phyloP scores from a whole-genome alignment of 805 yeast genomes.

The Candida palmyrensis region DNA sequence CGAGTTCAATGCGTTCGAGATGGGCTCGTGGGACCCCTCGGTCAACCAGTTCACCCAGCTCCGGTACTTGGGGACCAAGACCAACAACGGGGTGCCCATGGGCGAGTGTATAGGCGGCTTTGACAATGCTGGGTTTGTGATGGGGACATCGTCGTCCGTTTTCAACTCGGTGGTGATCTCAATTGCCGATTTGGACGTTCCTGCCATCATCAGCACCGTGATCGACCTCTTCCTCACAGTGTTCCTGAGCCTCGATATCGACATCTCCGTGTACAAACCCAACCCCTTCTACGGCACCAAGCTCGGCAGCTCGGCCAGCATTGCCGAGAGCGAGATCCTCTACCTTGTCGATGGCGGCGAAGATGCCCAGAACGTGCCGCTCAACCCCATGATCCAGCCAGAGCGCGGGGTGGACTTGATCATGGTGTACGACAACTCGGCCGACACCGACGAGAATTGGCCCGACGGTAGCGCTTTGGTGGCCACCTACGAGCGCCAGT shows the following conservation, averaged over 20 bases:
- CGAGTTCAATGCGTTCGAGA: constrained; percentile 34
- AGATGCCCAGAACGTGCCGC: constrained; percentile 38
- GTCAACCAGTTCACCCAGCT: constrained; percentile 24
- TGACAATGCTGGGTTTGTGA: constrained; percentile 35
- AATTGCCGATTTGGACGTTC: constrained; percentile 16
- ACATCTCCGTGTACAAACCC: constrained; percentile 35
- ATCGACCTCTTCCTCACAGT: constrained; percentile 18
- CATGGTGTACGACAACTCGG: constrained; percentile 39
- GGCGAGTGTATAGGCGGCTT: constrained; percentile 22
- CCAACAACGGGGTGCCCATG: constrained; percentile 16
- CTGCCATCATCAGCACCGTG: constrained; percentile 18
- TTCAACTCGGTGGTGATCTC: constrained; percentile 29
- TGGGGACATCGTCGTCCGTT: constrained; percentile 37
- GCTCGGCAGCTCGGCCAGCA: constrained; percentile 16
- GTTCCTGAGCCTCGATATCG: constrained; percentile 22
- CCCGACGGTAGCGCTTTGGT: constrained; percentile 39
- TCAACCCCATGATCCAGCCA: constrained; percentile 35
- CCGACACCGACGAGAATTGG: constrained; percentile 35
- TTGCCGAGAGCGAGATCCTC: constrained; percentile 20
- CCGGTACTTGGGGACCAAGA: constrained; percentile 24
- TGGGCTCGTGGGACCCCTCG: constrained; percentile 41
- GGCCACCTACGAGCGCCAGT: constrained; percentile 30
- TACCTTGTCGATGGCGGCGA: constrained; percentile 41
- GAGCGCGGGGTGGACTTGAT: constrained; percentile 34
- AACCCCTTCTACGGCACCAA: constrained; percentile 32